Conservation (phyloP, 805 yeast genomes). For the Ogataea chonburiensis region DNA sequence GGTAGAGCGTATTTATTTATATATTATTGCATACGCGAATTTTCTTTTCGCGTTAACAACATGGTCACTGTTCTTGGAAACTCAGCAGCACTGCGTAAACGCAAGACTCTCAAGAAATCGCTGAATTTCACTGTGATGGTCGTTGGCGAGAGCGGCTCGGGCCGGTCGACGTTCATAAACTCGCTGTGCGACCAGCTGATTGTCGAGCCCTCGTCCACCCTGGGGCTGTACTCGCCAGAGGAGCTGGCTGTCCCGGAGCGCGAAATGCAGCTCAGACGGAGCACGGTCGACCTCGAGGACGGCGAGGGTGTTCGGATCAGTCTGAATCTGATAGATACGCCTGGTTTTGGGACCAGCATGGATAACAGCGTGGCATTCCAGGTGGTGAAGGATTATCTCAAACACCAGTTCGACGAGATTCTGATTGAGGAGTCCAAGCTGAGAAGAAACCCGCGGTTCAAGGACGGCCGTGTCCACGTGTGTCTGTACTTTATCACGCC, state of each 20-base stretch:
- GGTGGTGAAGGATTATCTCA: slow-evolving; percentile 70
- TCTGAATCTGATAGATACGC: slow-evolving; percentile 74
- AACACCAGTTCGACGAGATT: slow-evolving; percentile 82
- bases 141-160: slow-evolving; percentile 83
- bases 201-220: slow-evolving; percentile 66
- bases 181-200: slow-evolving; percentile 87
- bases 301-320: slow-evolving; percentile 82
- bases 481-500: slow-evolving; percentile 75
- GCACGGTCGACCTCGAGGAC: slow-evolving; percentile 80
- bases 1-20: not conserved
- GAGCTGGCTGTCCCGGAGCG: slow-evolving; percentile 50
- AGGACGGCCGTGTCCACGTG: slow-evolving; percentile 79
- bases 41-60: slow-evolving; percentile 9
- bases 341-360: slow-evolving; percentile 76
- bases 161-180: slow-evolving; percentile 90
- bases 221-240: slow-evolving; percentile 33
- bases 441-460: slow-evolving; percentile 80
- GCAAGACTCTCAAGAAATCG: slow-evolving; percentile 78
- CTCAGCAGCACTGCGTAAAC: slow-evolving; percentile 49
- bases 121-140: slow-evolving; percentile 85
- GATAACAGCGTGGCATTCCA: slow-evolving; percentile 68
- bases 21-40: slow-evolving; percentile 9
- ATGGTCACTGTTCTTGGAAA: slow-evolving; percentile 19
- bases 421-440: slow-evolving; percentile 77
- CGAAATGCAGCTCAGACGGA: slow-evolving; percentile 67